Base-by-base conservation (phyloP, 805 yeast species). In the Candida tallmaniae region DNA sequence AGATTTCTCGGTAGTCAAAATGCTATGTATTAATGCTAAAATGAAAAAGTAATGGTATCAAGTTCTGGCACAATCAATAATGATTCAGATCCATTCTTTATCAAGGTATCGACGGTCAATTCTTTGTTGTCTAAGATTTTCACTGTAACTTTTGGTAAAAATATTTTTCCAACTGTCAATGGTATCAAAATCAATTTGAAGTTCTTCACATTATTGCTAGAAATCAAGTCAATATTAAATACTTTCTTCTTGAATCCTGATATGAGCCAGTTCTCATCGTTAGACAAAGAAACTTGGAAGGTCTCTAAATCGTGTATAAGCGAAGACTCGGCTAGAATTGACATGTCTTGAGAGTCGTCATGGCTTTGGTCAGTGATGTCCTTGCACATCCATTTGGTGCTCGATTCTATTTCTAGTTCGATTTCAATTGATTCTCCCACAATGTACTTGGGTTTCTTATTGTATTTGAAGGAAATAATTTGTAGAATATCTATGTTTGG, bases 251-350 rank as follows among this genome's bases (percentile, higher is more conserved):
- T 77, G 41, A 73, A 67, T 0, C 97, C 97, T 5, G 86, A 77
- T 4, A 88, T 61, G 3, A 87, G 52, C 97, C 97, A 90, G 34
- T 69, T 73, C 16, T 87, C 96, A 41, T 68, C 73, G 18, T 72
- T 68, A 12, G 59, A 54, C 1, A 83, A 48, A 12, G 71, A 73
- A 24, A 77, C 60, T 32, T 65, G 65, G 46, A 73, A 76, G 20
- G 45, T 48, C 20, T 58, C 52, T 14, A 14, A 8, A 15, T 38
- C 47, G 23, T 33, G 18, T 5, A 37, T 37, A 7, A 39, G 10
- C 5, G 61, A 54, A 7, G 58, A 50, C 30, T 51, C 54, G 1
- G 62, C 60, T 17, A 48, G 41, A 1, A 44, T 33, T 4, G 49
- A 40, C 4, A 41, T 24, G 9, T 46, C 47, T 3, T 20, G 24